Conservation (phyloP, 805 yeast genomes). For the Saturnispora quitensis region DNA sequence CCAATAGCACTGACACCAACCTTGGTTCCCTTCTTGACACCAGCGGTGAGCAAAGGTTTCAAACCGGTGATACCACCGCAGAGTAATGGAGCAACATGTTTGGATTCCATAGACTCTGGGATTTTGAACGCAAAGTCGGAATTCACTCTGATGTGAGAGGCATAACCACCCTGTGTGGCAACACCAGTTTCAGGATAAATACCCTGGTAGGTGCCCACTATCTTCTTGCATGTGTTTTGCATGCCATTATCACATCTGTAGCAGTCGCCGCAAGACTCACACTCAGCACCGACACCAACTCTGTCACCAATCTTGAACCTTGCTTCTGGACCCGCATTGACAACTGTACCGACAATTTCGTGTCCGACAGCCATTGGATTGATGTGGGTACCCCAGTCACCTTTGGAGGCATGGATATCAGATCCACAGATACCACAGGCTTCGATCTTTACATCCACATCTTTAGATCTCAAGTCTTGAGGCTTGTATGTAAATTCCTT, state of each 20-base stretch:
- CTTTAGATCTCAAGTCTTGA: constrained; percentile 15
- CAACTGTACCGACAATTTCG: constrained; percentile 36
- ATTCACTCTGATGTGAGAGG: constrained; percentile 23
- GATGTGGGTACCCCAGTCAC: constrained; percentile 16
- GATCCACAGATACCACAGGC: constrained; percentile 46
- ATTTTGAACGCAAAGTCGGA: constrained; percentile 37
- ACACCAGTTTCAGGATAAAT: constrained; percentile 35
- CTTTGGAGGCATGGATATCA: constrained; percentile 38
- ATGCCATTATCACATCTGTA: constrained; percentile 27
- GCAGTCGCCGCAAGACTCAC: constrained; percentile 32
- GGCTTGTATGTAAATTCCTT: constrained; percentile 7
- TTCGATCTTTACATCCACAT: constrained; percentile 33
- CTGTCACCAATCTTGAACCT: constrained; percentile 17
- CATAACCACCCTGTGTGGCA: constrained; percentile 36
- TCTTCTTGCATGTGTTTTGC: constrained; percentile 40
- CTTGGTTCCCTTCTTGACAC: too few species aligned
- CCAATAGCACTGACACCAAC: too few species aligned
- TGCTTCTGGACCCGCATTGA: constrained; percentile 31
- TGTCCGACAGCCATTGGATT: constrained; percentile 31
- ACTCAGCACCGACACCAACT: too few species aligned
- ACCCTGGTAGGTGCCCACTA: constrained; percentile 43
- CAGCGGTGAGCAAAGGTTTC: too few species aligned
- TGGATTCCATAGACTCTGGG: constrained; percentile 35
- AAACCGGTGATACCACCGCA: constrained; percentile 52
- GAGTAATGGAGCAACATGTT: constrained; percentile 42